Conservation (phyloP, 2,329 filamentous ascomycete genomes). For the Pseudocercospora macadamiae region DNA sequence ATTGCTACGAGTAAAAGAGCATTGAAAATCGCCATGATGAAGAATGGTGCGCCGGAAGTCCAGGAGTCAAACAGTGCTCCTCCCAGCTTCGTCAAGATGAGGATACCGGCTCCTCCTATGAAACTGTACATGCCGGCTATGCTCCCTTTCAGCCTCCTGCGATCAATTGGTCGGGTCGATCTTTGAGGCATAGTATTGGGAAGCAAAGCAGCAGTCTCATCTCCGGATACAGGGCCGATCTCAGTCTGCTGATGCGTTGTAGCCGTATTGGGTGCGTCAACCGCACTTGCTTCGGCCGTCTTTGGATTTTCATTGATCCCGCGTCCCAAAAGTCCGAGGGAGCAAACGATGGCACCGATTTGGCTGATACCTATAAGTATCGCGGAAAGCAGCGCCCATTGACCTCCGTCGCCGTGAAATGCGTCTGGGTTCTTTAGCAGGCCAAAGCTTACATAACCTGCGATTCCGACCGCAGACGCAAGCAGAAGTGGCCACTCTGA, state of each 20-base stretch:
- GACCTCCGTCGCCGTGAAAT: slow-evolving; percentile 62
- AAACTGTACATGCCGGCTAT: slow-evolving; percentile 94
- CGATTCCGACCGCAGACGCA: slow-evolving; percentile 72
- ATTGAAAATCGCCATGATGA: slow-evolving; percentile 91
- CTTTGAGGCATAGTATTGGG: background rate
- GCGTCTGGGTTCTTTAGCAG: slow-evolving; percentile 77
- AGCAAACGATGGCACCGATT: slow-evolving; percentile 95
- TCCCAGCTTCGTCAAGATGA: slow-evolving; percentile 88
- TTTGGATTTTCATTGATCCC: slow-evolving; percentile 64
- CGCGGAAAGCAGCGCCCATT: slow-evolving; percentile 66
- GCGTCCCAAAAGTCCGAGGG: slow-evolving; percentile 80
- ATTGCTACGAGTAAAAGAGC: slow-evolving; percentile 63
- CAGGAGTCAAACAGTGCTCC: slow-evolving; percentile 80
- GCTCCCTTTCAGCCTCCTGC: slow-evolving; percentile 77
- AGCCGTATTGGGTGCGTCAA: background rate
- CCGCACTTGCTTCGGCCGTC: slow-evolving; percentile 20
- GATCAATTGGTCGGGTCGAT: slow-evolving; percentile 18
- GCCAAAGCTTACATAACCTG: slow-evolving; percentile 78
- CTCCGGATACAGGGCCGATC: slow-evolving; percentile 17
- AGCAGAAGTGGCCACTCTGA: slow-evolving; percentile 72
- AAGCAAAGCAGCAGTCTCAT: slow-evolving; percentile 35
- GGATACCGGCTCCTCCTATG: slow-evolving; percentile 84
- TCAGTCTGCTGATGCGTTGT: slow-evolving; percentile 11
- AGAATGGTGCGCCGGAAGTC: slow-evolving; percentile 80
- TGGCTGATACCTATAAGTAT: slow-evolving; percentile 86